Conservation (phyloP, 441 rosid species). For the Brassica hybrid region DNA sequence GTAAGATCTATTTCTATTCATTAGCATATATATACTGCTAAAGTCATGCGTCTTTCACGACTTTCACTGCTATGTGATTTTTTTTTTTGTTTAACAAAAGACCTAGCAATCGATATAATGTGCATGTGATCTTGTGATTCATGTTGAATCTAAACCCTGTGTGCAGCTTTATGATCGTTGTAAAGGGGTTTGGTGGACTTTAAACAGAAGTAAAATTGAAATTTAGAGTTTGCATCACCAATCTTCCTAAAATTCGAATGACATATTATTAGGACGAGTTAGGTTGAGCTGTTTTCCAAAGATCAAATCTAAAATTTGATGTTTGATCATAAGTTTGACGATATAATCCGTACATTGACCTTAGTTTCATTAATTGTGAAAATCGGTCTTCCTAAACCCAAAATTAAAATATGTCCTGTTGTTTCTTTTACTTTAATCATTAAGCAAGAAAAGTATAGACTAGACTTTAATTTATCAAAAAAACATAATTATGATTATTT, state of each 20-base stretch:
- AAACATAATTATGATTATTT: neutral
- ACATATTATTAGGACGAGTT: neutral
- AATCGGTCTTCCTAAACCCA: slow-evolving; percentile 14
- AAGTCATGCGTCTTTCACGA: no score
- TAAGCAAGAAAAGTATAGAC: slow-evolving; percentile 11
- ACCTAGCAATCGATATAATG: neutral
- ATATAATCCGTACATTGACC: neutral
- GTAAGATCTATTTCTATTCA: slow-evolving; percentile 39
- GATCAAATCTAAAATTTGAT: neutral
- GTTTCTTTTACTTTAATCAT: neutral
- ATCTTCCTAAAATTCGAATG: neutral
- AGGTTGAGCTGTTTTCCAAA: neutral
- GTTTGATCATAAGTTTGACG: slow-evolving; percentile 8
- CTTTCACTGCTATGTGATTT: no score
- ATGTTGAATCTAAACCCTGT: neutral
- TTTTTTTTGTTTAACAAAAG: neutral
- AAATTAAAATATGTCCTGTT: neutral
- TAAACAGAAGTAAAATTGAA: neutral
- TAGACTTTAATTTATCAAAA: neutral
- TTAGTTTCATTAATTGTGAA: slow-evolving; percentile 10
- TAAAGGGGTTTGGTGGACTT: neutral
- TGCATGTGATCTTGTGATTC: neutral
- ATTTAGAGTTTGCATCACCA: neutral
- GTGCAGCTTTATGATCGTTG: slow-evolving; percentile 2
- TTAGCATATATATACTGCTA: neutral